These are phyloP conservation scores for Aspergillus niger DNA, from an alignment of 2,329 filamentous ascomycete genomes.

Conservation along the genomic window DNA sequence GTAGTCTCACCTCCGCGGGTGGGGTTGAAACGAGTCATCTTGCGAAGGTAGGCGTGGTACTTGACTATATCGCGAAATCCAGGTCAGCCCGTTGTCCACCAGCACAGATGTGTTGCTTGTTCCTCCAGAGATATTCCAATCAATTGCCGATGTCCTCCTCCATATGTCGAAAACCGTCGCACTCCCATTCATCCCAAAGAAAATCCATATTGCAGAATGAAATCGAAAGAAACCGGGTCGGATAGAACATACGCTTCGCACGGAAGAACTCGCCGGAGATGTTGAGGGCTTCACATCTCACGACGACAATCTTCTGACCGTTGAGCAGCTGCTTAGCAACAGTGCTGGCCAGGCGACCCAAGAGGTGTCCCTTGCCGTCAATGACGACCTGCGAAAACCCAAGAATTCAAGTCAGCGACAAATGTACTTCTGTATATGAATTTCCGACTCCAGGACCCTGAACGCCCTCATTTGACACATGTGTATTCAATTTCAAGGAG, in stretches of 20 bases:
- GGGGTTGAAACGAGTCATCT: slow-evolving; percentile 99
- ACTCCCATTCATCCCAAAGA: slow-evolving; percentile 6
- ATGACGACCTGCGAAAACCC: slow-evolving; percentile 78
- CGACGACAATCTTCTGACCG: slow-evolving; percentile 98
- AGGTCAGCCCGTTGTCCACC: slow-evolving; percentile 48
- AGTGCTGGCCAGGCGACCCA: slow-evolving; percentile 96
- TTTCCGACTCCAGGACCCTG: neutral
- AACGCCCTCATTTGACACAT: neutral
- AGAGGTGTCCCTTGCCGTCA: slow-evolving; percentile 99
- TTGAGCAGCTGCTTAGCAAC: slow-evolving; percentile 99
- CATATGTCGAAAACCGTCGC: neutral
- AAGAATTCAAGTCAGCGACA: slow-evolving; percentile 46
- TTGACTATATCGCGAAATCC: slow-evolving; percentile 70
- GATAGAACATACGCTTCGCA: slow-evolving; percentile 90
- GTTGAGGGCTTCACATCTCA: slow-evolving; percentile 98
- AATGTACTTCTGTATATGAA: neutral
- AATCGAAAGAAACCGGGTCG: slow-evolving; percentile 21
- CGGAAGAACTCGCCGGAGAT: slow-evolving; percentile 99
- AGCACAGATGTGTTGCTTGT: neutral
- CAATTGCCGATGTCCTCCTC: neutral
- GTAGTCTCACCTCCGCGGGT: slow-evolving; percentile 83
- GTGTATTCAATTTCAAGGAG: neutral
- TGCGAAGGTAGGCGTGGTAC: slow-evolving; percentile 99
- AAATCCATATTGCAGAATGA: neutral
- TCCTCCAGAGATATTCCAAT: slow-evolving; percentile 3